A percentile compares a stretch with the other conserved stretches of the same genome.
Conservation (phyloP, 23 red algal species). For the Gracilaria gracilis region DNA sequence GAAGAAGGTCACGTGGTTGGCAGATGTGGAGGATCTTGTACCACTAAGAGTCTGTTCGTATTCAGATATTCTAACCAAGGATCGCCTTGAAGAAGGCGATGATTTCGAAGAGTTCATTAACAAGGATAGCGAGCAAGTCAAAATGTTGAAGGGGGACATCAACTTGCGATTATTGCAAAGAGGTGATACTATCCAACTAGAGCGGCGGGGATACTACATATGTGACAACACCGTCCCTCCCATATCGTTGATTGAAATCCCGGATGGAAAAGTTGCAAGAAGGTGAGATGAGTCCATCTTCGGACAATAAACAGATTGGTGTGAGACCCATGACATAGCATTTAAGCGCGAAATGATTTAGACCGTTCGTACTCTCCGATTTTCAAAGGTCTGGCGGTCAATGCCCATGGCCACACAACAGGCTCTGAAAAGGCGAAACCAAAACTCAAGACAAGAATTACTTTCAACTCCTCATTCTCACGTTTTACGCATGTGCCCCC, state of each 20-base stretch:
- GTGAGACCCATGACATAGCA: too few relatives aligned
- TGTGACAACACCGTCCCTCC: conserved; percentile 75
- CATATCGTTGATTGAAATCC: conserved; percentile 78
- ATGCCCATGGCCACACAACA: too few relatives aligned
- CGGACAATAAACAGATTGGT: background rate
- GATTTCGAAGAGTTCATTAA: conserved; percentile 81
- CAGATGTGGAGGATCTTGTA: conserved; percentile 87
- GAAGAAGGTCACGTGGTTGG: conserved; percentile 96
- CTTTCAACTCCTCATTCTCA: too few relatives aligned
- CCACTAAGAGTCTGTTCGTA: conserved; percentile 72
- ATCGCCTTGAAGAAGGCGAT: conserved; percentile 95
- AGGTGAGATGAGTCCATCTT: background rate
- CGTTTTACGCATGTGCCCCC: too few relatives aligned
- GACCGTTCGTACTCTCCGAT: too few relatives aligned
- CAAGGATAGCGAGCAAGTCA: conserved; percentile 51
- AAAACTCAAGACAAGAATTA: too few relatives aligned
- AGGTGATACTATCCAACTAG: conserved; percentile 93
- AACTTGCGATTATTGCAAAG: conserved; percentile 82
- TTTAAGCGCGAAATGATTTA: too few relatives aligned
- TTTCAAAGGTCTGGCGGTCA: too few relatives aligned
- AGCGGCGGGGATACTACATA: conserved; percentile 94
- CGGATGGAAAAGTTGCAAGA: conserved; percentile 68
- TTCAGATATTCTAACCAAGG: conserved; percentile 89
- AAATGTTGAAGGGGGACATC: conserved; percentile 77
- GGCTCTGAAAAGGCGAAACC: too few relatives aligned